Evolutionary conservation across 805 yeast species (phyloP), one percentile per base, ranked within the genome.

Genomic region (Yarrowia divulgata): DNA sequence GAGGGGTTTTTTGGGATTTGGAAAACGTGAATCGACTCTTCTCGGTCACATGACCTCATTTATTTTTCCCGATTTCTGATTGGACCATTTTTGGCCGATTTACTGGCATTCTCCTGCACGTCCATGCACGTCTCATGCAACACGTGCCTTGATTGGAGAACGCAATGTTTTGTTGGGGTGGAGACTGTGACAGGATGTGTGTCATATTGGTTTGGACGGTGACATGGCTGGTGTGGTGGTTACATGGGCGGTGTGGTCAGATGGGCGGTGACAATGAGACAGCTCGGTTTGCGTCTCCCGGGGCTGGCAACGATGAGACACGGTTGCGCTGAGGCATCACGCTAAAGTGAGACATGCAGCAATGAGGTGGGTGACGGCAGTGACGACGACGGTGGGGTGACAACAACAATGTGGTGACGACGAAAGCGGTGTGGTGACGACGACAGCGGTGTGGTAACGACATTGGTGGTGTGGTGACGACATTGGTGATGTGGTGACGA

Each of bases 311-410:
- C n/a, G n/a, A n/a, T n/a, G n/a, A n/a, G n/a, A 23, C 29, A 23
- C 29, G 32, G 18, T 12, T 50, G 58, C 43, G 32, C 19, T 37
- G 60, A 54, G 60, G 60, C 60, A 54, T 54, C 60, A 54, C 60
- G 60, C 60, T 54, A 54, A 54, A 39, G 60, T 54, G 60, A 54
- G 60, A 54, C 60, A 54, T 54, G 60, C 60, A 39, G 58, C 58
- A 35, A 54, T 40, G 43, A 16, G 14, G 49, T 19, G 48, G 45
- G 45, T 16, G n/a, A 16, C 45, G 42, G 29, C 29, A 4, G 29
- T 23, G 29, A 23, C 29, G 29, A 23, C 29, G 29, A 4, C 29
- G 29, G 29, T 23, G 29, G 39, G 39, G 12, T 35, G 39, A 8
- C n/a, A n/a, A n/a, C n/a, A n/a, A n/a, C n/a, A n/a, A n/a, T n/a